Conservation (phyloP, 768 basidiomycete genomes). For the Rubroboletus pulcherrimus region DNA sequence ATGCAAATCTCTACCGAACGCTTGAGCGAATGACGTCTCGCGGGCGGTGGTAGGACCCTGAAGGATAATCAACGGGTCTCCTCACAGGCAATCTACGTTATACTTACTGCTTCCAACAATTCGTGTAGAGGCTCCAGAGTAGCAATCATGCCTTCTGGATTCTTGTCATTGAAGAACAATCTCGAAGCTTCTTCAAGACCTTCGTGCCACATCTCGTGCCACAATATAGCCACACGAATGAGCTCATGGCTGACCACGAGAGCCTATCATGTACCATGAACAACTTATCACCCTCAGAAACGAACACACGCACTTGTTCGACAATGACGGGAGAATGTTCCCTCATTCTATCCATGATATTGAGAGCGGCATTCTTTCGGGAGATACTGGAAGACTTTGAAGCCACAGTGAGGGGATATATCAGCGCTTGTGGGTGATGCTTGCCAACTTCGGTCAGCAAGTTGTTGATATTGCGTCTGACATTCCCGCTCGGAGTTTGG, state of each 20-base stretch:
- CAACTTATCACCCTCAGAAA: not conserved
- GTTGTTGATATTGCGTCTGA: slow-evolving; percentile 84
- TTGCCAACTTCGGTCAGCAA: slow-evolving; percentile 91
- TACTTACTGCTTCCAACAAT: slow-evolving; percentile 77
- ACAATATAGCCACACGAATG: slow-evolving; percentile 94
- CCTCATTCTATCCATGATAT: slow-evolving; percentile 89
- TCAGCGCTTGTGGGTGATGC: slow-evolving; percentile 94
- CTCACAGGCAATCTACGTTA: not conserved
- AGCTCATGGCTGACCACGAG: slow-evolving; percentile 88
- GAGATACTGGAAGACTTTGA: slow-evolving; percentile 88
- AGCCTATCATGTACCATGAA: slow-evolving; percentile 45
- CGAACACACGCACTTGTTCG: slow-evolving; percentile 57
- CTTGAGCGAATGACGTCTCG: slow-evolving; percentile 92
- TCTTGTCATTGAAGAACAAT: slow-evolving; percentile 94
- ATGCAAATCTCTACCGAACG: slow-evolving; percentile 86
- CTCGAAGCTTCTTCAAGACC: slow-evolving; percentile 96
- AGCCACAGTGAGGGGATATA: slow-evolving; percentile 94
- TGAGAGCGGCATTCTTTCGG: slow-evolving; percentile 76
- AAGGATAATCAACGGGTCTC: slow-evolving; percentile 2
- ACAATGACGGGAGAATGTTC: slow-evolving; percentile 89
- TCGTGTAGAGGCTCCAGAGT: slow-evolving; percentile 90
- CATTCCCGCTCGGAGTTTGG: slow-evolving; percentile 85
- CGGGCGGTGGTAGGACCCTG: slow-evolving; percentile 92
- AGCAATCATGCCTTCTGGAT: slow-evolving; percentile 95
- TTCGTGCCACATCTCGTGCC: slow-evolving; percentile 99